phyloP scores from a whole-genome alignment of 345 rosid genomes.

The Linum trigynum region DNA sequence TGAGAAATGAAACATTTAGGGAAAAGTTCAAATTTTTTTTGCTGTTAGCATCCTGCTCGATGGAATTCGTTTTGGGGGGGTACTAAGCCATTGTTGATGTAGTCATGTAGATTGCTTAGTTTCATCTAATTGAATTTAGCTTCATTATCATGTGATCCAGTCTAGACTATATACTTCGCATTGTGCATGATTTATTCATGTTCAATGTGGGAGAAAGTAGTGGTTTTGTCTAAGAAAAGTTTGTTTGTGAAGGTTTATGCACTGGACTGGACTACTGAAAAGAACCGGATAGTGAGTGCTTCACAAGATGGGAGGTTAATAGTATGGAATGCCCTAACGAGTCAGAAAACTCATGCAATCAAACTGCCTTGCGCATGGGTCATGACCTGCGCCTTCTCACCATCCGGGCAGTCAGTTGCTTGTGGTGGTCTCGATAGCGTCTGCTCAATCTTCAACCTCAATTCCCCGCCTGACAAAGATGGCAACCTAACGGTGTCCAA shows the following conservation, averaged over 20 bases:
- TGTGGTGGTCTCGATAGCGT: slow-evolving; percentile 95
- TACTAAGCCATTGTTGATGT: not conserved
- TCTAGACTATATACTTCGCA: too few species aligned
- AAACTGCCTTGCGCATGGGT: slow-evolving; percentile 97
- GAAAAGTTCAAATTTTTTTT: too few species aligned
- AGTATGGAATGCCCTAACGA: slow-evolving; percentile 90
- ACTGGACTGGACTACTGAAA: slow-evolving; percentile 81
- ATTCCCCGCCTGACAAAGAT: slow-evolving; percentile 73
- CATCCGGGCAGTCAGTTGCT: slow-evolving; percentile 86
- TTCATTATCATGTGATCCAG: not conserved
- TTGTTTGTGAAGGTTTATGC: slow-evolving; percentile 58
- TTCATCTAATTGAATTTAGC: not conserved
- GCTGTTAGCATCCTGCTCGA: not conserved
- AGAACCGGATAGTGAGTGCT: slow-evolving; percentile 83
- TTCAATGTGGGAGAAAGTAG: slow-evolving; percentile 5
- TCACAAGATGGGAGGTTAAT: slow-evolving; percentile 90
- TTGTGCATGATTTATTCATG: too few species aligned
- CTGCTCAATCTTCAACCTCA: slow-evolving; percentile 88
- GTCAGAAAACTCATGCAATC: slow-evolving; percentile 95
- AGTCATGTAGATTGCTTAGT: not conserved
- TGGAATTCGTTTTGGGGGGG: not conserved
- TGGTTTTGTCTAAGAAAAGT: not conserved
- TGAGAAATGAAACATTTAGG: too few species aligned
- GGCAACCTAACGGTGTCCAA: slow-evolving; percentile 67
- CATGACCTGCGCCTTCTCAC: slow-evolving; percentile 97